These are phyloP conservation scores for Solanum phureja DNA, from an alignment of 257 asterid genomes.

Conservation along the genomic window DNA sequence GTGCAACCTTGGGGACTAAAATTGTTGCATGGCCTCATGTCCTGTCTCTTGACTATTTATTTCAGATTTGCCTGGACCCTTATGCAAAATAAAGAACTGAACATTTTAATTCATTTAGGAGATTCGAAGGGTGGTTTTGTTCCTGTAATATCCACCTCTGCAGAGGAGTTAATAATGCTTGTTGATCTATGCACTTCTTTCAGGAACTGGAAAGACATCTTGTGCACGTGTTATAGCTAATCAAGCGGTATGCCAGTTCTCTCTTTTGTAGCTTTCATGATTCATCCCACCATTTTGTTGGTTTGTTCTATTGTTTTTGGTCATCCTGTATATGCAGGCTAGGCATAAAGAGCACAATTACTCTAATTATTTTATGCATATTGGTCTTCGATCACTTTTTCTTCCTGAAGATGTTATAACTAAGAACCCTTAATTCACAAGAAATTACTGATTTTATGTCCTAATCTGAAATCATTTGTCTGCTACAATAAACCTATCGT, in stretches of 20 bases:
- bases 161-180: background rate
- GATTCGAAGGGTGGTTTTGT: background rate
- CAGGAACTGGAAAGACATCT: slow-evolving; percentile 98
- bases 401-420: background rate
- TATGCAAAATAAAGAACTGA: background rate
- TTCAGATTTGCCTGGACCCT: background rate
- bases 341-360: background rate
- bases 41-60: background rate
- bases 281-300: background rate
- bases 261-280: slow-evolving; percentile 1
- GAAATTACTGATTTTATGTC: background rate
- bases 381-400: background rate
- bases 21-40: background rate
- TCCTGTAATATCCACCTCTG: background rate
- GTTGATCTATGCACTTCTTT: slow-evolving; percentile 21
- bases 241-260: slow-evolving; percentile 61
- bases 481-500: background rate
- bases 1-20: background rate
- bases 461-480: background rate
- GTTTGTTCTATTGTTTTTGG: background rate
- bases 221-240: slow-evolving; percentile 95
- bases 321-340: background rate
- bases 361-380: background rate
- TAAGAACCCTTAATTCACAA: background rate
- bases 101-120: background rate